Evolutionary conservation across 2,329 filamentous ascomycete species (phyloP).

Genomic region (Amesomyces nigricolor): DNA sequence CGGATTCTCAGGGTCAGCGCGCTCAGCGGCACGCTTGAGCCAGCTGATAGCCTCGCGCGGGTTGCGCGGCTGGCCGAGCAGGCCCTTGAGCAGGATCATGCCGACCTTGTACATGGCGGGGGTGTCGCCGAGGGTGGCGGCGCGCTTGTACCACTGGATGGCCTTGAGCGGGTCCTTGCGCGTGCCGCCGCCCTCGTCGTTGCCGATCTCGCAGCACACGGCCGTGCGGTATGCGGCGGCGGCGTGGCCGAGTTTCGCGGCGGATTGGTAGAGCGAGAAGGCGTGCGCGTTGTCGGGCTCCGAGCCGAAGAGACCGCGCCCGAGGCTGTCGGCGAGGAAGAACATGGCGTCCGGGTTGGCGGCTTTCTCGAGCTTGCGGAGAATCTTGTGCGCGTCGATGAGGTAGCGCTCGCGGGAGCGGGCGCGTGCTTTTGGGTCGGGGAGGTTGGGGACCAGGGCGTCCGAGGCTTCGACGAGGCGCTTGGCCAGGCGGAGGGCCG

Average conservation of each 20-base stretch:
- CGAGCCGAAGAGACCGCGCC: constrained; percentile 71
- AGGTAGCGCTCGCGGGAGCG: constrained; percentile 80
- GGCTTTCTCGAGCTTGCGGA: constrained; percentile 75
- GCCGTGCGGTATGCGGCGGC: constrained; percentile 89
- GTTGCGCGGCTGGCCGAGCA: constrained; percentile 81
- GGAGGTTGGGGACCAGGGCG: constrained; percentile 58
- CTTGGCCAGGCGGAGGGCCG: constrained; percentile 70
- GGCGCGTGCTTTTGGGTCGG: constrained; percentile 65
- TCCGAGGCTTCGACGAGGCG: constrained; percentile 80
- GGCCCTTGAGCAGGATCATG: constrained; percentile 88
- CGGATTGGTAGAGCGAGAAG: constrained; percentile 87
- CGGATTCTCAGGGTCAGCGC: constrained; percentile 82
- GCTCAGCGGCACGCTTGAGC: constrained; percentile 88
- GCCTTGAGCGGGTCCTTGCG: constrained; percentile 87
- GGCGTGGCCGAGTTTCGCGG: constrained; percentile 81
- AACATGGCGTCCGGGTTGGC: constrained; percentile 88
- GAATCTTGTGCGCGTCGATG: constrained; percentile 78
- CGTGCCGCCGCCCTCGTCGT: constrained; percentile 90
- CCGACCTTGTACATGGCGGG: constrained; percentile 98
- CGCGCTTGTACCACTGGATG: constrained; percentile 96
- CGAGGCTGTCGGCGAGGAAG: constrained; percentile 82
- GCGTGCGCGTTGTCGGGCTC: constrained; percentile 86
- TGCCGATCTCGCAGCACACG: constrained; percentile 93
- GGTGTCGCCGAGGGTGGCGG: constrained; percentile 81
- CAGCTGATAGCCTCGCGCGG: constrained; percentile 81